Evolutionary conservation across 106 monocot species (phyloP), one percentile per base, ranked within the genome.

Genomic region (Allium fistulosum): DNA sequence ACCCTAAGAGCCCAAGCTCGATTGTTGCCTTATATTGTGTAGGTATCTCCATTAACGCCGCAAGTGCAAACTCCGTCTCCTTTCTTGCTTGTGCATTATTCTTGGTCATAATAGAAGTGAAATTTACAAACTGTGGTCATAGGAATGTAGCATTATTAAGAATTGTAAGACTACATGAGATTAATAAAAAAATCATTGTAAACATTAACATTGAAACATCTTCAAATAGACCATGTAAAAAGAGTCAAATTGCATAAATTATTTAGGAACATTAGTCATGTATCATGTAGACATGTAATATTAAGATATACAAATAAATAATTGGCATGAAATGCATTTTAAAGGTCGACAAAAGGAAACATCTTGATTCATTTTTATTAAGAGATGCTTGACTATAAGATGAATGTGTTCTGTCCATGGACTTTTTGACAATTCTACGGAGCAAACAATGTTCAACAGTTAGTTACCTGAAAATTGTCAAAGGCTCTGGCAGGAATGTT

Each of bases 381-480:
- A 37, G 37, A 37, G 37, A 37, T 37, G 37, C 37, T 37, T 37
- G 37, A 37, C 37, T 5, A 22, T 22, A 22, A 22, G 22, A 22
- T 22, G 22, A 37, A 37, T 37, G 37, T 37, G 37, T 37, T 37
- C 37, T 37, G 37, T 37, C 37, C 2, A 37, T 37, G 5, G 37
- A 37, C 37, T 37, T 37, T 37, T 37, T 37, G 5, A 37, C 37
- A 37, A 37, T 37, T 37, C 5, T 37, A 37, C 5, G 2, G 2
- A 37, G 37, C 37, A 37, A 37, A 37, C 37, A 37, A 37, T 37
- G 37, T 37, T 5, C 37, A 11, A 62, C 26, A 37, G 47, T 57
- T 80, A 37, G 28, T 57, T 80, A 92, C 92, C 76, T 92, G 92
- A 76, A 92, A 92, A 78, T 92, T 92, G 53, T 92, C 92, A 74